These are phyloP conservation scores for Parachaetomium inaequale DNA, from an alignment of 495 filamentous ascomycete genomes.

Conservation along the genomic window DNA sequence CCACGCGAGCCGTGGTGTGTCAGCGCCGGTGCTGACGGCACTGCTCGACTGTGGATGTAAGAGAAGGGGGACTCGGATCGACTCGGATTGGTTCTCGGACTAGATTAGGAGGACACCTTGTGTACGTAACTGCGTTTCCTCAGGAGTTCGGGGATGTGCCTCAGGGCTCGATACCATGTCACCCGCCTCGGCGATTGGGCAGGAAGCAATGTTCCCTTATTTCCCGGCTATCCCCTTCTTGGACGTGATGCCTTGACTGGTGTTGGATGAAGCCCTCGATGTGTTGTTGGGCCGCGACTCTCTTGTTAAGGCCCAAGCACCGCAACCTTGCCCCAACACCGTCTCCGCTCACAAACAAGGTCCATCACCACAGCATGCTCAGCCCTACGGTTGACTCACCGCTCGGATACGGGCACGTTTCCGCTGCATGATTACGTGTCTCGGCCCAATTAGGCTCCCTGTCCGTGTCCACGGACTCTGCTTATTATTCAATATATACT, in stretches of 20 bases:
- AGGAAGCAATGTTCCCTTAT: not conserved
- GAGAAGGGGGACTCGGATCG: not conserved
- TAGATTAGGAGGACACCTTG: not conserved
- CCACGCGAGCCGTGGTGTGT: conserved; percentile 87
- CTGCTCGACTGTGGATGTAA: conserved; percentile 50
- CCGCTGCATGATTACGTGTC: not conserved
- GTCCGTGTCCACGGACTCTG: not conserved
- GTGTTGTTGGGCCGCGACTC: not conserved
- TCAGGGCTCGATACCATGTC: conserved; percentile 9
- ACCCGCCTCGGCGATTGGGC: conserved; percentile 1
- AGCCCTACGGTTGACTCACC: too few species aligned
- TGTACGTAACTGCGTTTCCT: conserved; percentile 15
- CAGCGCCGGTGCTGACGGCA: conserved; percentile 91
- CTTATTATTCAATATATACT: not conserved
- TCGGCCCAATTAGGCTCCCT: not conserved
- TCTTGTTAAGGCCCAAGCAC: not conserved
- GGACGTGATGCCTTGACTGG: not conserved
- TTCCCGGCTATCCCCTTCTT: not conserved
- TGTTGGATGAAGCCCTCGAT: not conserved
- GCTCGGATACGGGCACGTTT: too few species aligned
- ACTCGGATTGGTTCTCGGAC: not conserved
- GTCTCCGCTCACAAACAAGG: too few species aligned
- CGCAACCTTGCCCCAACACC: not conserved
- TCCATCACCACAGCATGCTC: too few species aligned
- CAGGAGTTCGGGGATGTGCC: not conserved